phyloP scores from a whole-genome alignment of 108 stramenopile genomes.

The Cyclotella kingstonii region DNA sequence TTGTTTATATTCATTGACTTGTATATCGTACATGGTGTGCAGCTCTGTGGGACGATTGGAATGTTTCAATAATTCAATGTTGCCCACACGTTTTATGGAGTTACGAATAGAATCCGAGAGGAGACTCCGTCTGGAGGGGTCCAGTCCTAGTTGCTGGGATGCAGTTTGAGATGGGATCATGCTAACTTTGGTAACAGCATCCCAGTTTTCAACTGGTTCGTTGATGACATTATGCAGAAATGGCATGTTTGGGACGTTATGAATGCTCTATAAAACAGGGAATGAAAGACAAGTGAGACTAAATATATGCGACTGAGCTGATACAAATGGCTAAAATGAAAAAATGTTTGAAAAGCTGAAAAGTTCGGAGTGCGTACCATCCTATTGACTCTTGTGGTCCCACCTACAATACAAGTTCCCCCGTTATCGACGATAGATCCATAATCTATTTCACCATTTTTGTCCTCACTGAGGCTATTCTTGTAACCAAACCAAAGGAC shows the following conservation, averaged over 20 bases:
- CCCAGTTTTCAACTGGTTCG: slow-evolving; percentile 36
- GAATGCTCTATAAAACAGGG: slow-evolving; percentile 4
- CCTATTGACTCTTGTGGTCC: too few species aligned
- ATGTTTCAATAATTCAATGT: slow-evolving; percentile 5
- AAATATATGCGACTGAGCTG: too few species aligned
- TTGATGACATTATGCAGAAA: background rate
- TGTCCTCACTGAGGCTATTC: slow-evolving; percentile 19
- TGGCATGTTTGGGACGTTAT: slow-evolving; percentile 5
- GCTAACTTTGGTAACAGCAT: background rate
- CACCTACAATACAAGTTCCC: too few species aligned
- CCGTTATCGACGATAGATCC: slow-evolving; percentile 1
- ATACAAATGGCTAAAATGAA: too few species aligned
- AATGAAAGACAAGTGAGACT: too few species aligned
- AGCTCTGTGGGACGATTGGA: slow-evolving; percentile 7
- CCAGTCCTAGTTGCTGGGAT: background rate
- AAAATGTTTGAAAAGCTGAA: too few species aligned
- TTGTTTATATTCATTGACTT: slow-evolving; percentile 14
- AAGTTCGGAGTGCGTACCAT: too few species aligned
- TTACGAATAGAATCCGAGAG: slow-evolving; percentile 6
- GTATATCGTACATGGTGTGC: slow-evolving; percentile 16
- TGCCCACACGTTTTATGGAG: background rate
- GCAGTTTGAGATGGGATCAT: slow-evolving; percentile 4
- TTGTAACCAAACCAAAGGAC: background rate
- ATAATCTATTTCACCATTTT: background rate
- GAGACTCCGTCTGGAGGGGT: background rate